Conservation (phyloP, 2,329 filamentous ascomycete genomes). For the Pseudogymnoascus sp. region DNA sequence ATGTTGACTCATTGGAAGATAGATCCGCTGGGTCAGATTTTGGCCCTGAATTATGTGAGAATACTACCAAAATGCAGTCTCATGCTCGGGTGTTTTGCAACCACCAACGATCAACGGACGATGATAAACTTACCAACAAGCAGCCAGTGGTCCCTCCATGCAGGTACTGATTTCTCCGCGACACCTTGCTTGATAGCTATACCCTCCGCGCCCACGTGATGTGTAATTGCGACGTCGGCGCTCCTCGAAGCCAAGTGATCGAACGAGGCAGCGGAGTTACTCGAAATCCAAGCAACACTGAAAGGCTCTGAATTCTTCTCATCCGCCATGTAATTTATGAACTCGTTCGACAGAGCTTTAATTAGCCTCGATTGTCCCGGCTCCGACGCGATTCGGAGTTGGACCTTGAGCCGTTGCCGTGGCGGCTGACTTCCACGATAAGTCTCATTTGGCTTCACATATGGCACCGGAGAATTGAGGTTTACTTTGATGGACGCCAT, state of each 20-base stretch:
- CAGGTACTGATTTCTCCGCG: slow-evolving; percentile 35
- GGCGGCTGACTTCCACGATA: neutral
- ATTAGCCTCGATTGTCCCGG: slow-evolving; percentile 32
- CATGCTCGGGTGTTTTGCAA: neutral
- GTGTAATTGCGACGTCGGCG: slow-evolving; percentile 42
- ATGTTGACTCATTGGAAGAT: slow-evolving; percentile 27
- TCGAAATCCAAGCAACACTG: slow-evolving; percentile 40
- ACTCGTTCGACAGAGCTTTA: slow-evolving; percentile 33
- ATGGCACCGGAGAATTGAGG: neutral
- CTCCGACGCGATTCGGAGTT: slow-evolving; percentile 31
- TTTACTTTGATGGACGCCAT: slow-evolving; percentile 8
- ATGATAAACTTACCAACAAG: slow-evolving; percentile 34
- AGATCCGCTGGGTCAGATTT: slow-evolving; percentile 33
- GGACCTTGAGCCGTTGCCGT: neutral
- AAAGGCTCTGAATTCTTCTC: slow-evolving; percentile 31
- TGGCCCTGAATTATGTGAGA: slow-evolving; percentile 19
- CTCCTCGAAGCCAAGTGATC: slow-evolving; percentile 36
- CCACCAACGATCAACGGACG: slow-evolving; percentile 1
- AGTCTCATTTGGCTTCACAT: slow-evolving; percentile 7
- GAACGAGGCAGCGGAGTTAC: slow-evolving; percentile 42
- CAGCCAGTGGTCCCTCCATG: slow-evolving; percentile 43
- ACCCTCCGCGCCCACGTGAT: slow-evolving; percentile 37
- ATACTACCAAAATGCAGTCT: neutral
- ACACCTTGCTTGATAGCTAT: slow-evolving; percentile 39
- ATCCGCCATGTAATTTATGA: slow-evolving; percentile 31